Conservation (phyloP, 1,284 basidiomycete species). For the Trichosporon ovoides region DNA sequence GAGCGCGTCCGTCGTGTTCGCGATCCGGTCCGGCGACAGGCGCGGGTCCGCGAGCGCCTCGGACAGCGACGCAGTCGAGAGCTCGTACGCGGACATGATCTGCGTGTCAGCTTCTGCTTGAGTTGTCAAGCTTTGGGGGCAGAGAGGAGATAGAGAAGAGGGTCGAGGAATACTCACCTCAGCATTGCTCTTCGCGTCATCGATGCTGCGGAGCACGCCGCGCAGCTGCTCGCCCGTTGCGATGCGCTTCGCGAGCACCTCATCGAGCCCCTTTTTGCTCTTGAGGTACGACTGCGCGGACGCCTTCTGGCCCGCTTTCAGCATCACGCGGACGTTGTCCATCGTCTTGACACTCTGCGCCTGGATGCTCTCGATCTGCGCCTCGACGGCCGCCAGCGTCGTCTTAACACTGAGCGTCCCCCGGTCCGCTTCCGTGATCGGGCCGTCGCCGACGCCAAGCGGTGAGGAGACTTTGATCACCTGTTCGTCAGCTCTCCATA, state of each 20-base stretch:
- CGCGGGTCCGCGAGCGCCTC: slow-evolving; percentile 71
- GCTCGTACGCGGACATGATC: slow-evolving; percentile 81
- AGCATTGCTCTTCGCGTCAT: slow-evolving; percentile 79
- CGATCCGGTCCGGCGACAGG: slow-evolving; percentile 68
- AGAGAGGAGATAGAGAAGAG: not conserved
- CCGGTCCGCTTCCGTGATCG: slow-evolving; percentile 45
- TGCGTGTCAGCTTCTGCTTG: slow-evolving; percentile 45
- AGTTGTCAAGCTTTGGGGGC: not conserved
- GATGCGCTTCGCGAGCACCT: slow-evolving; percentile 67
- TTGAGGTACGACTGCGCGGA: slow-evolving; percentile 70
- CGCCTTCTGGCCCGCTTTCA: slow-evolving; percentile 65
- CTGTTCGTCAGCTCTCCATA: slow-evolving; percentile 50
- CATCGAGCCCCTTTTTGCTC: slow-evolving; percentile 72
- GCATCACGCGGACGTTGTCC: slow-evolving; percentile 59
- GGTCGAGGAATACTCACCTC: slow-evolving; percentile 57
- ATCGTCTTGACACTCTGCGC: slow-evolving; percentile 66
- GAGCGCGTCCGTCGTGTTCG: slow-evolving; percentile 79
- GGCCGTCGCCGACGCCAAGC: slow-evolving; percentile 35
- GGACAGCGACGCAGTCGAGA: slow-evolving; percentile 69
- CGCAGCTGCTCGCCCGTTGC: slow-evolving; percentile 68
- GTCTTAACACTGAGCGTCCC: slow-evolving; percentile 38
- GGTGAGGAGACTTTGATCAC: slow-evolving; percentile 66
- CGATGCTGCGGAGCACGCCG: slow-evolving; percentile 70
- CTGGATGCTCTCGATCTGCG: slow-evolving; percentile 51
- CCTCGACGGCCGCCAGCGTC: slow-evolving; percentile 39